These are phyloP conservation scores for Pythium grandisporangium DNA, from an alignment of 352 stramenopile species.

Conservation along the genomic window DNA sequence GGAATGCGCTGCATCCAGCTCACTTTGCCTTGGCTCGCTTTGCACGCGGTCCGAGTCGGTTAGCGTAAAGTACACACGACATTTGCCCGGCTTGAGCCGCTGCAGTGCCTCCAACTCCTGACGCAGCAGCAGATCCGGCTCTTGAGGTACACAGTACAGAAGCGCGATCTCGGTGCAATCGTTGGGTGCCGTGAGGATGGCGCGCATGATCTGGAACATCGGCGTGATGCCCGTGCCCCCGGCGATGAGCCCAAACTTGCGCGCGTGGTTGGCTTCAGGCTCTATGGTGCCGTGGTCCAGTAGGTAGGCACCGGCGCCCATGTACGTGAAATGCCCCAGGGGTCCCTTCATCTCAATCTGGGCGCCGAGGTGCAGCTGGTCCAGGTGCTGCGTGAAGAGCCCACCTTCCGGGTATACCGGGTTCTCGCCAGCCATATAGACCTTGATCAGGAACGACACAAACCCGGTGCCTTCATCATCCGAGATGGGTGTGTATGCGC, in stretches of 20 bases:
- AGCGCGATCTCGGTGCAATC: slow-evolving; percentile 83
- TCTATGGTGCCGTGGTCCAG: too few species aligned
- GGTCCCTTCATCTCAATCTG: slow-evolving; percentile 87
- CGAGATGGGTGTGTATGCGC: slow-evolving; percentile 86
- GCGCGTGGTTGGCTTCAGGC: slow-evolving; percentile 83
- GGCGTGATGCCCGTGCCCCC: slow-evolving; percentile 87
- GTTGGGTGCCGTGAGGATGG: slow-evolving; percentile 73
- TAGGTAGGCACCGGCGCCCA: too few species aligned
- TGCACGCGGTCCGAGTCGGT: slow-evolving; percentile 69
- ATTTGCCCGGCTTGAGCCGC: slow-evolving; percentile 69
- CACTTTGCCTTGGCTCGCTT: slow-evolving; percentile 64
- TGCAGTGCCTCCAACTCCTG: slow-evolving; percentile 78
- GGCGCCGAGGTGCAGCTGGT: slow-evolving; percentile 76
- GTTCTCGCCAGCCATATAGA: too few species aligned
- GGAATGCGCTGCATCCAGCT: too few species aligned
- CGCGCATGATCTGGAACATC: slow-evolving; percentile 84
- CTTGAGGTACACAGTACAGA: slow-evolving; percentile 78
- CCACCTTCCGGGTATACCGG: too few species aligned
- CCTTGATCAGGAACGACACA: slow-evolving; percentile 87
- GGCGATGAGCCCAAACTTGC: slow-evolving; percentile 85
- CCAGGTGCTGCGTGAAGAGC: slow-evolving; percentile 82
- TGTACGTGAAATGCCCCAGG: slow-evolving; percentile 83
- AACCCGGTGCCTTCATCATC: slow-evolving; percentile 78
- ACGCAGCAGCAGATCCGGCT: slow-evolving; percentile 86
- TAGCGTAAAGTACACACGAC: too few species aligned